Conservation (phyloP, 2,329 filamentous ascomycete species). For the Rutstroemia sp. region DNA sequence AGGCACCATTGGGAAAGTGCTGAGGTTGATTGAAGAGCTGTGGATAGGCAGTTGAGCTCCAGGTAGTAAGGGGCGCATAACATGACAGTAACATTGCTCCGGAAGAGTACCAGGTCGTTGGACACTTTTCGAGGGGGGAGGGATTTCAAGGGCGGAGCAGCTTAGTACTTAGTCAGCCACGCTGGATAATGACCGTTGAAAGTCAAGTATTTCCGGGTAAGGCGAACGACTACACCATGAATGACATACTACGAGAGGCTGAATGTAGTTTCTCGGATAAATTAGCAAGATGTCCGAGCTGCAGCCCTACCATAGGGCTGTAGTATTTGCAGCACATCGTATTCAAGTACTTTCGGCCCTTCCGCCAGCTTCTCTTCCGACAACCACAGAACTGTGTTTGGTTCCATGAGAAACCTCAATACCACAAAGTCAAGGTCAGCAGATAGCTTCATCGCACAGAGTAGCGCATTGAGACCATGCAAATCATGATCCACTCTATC, state of each 20-base stretch:
- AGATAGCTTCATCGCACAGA: too few species aligned
- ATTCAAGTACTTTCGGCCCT: background rate
- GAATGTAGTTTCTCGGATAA: background rate
- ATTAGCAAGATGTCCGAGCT: background rate
- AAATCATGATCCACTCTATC: background rate
- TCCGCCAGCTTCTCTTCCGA: background rate
- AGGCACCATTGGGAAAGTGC: background rate
- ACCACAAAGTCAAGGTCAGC: too few species aligned
- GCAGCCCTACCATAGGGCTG: conserved; percentile 8
- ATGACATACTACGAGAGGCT: background rate
- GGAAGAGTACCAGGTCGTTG: too few species aligned
- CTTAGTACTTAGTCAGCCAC: too few species aligned
- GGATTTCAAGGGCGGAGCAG: too few species aligned
- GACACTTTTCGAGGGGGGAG: too few species aligned
- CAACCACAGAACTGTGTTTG: background rate
- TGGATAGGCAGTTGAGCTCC: background rate
- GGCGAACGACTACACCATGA: too few species aligned
- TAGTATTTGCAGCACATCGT: background rate
- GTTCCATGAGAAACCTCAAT: background rate
- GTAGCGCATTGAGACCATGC: background rate
- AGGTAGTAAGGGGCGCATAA: too few species aligned
- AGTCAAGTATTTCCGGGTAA: too few species aligned
- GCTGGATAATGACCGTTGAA: too few species aligned
- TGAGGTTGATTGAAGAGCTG: background rate
- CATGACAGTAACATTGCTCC: too few species aligned